These are phyloP conservation scores for Hylodesmum podocarpum DNA, from an alignment of 306 rosid species.

Conservation along the genomic window DNA sequence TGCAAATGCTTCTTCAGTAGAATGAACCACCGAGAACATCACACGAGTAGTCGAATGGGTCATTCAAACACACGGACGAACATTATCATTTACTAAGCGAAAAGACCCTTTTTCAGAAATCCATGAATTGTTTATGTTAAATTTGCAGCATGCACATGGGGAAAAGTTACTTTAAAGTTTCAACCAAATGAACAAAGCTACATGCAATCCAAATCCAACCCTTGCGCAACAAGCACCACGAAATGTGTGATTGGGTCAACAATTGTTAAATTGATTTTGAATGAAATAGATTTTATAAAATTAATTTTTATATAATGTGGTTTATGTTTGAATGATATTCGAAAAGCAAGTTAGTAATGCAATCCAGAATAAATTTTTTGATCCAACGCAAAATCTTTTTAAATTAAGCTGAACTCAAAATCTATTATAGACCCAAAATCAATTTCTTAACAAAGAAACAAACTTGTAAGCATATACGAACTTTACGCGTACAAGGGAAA, in stretches of 20 bases:
- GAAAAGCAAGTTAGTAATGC: no score
- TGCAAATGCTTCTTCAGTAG: conserved; percentile 30
- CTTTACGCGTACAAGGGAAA: background rate
- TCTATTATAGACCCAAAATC: no score
- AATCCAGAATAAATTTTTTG: no score
- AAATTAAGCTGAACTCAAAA: no score
- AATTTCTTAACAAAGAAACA: no score
- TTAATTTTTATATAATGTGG: no score
- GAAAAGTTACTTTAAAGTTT: background rate
- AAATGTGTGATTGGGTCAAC: no score
- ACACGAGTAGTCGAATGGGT: background rate
- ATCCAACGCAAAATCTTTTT: no score
- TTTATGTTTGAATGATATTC: no score
- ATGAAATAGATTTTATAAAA: no score
- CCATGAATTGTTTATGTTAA: background rate
- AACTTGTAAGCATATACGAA: no score
- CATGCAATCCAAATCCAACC: conserved; percentile 10
- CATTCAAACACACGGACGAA: background rate
- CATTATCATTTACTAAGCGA: background rate
- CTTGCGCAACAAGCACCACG: background rate
- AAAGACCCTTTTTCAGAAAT: conserved; percentile 7
- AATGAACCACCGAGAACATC: background rate
- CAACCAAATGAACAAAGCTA: background rate
- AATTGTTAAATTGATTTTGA: no score
- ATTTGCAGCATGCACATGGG: conserved; percentile 45